Base-by-base conservation (phyloP, 345 rosid species). In the Ailanthus altissimus region DNA sequence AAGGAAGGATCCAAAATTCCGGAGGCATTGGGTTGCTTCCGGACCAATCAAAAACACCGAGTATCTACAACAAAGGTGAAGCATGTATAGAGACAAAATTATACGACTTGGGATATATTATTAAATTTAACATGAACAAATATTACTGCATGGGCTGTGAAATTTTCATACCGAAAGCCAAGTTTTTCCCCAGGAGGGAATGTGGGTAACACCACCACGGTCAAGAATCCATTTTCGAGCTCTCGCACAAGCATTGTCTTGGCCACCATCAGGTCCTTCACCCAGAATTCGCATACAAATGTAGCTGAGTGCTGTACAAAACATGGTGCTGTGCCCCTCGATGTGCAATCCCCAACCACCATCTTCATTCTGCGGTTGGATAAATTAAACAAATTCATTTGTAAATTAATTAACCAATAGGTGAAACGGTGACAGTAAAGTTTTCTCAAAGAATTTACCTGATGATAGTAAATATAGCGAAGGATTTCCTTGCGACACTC, bases 341-440 rank as follows among this genome's bases (percentile, higher is more conserved):
- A 84, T 75, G 65, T 84, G 86, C 7, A 81, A 58, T 15, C 86
- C 86, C 86, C 86, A 81, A 6, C 84, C 86, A 57, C 84, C 84
- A 75, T 81, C 84, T 72, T 81, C 79, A 46, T 83, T 81, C 84
- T 83, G 38, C 1, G 3, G 1, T 32, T 32, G 38, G n/a, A n/a
- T n/a, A n/a, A n/a, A n/a, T n/a, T n/a, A n/a, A n/a, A n/a, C n/a
- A n/a, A n/a, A n/a, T n/a, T n/a, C n/a, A n/a, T n/a, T n/a, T n/a
- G n/a, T n/a, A n/a, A n/a, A n/a, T n/a, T n/a, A n/a, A n/a, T n/a
- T n/a, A n/a, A n/a, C n/a, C n/a, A n/a, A n/a, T n/a, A n/a, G n/a
- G n/a, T n/a, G n/a, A n/a, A n/a, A n/a, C n/a, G n/a, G n/a, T n/a
- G n/a, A 32, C 3, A 32, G 38, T 32, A 32, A 32, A n/a, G n/a